Percentiles rank a stretch among this genome's conserved stretches.
These are phyloP conservation scores for Xylaria scruposa DNA, from an alignment of 495 filamentous ascomycete genomes.

Conservation along the genomic window DNA sequence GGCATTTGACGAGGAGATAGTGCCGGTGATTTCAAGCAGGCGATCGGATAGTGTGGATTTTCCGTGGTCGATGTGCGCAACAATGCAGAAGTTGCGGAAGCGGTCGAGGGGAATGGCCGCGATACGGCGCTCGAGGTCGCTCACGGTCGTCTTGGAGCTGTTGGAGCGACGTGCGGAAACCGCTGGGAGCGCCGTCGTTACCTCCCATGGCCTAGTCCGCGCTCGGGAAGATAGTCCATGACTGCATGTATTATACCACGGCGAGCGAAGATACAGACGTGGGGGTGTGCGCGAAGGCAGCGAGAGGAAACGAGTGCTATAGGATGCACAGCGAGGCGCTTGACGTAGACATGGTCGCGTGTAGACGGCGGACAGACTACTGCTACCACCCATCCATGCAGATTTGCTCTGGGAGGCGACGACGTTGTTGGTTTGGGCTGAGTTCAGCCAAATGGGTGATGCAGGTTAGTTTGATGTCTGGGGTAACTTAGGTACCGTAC, in stretches of 20 bases:
- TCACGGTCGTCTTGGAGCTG: constrained; percentile 30
- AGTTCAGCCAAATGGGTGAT: not conserved
- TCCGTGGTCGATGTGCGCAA: constrained; percentile 98
- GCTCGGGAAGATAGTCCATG: constrained; percentile 9
- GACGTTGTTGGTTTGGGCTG: constrained; percentile 18
- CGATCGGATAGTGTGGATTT: constrained; percentile 94
- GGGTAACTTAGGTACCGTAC: not conserved
- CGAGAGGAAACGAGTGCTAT: constrained; percentile 35
- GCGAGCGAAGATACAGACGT: not conserved
- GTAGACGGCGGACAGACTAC: constrained; percentile 31
- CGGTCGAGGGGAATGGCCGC: constrained; percentile 86
- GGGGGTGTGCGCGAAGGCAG: not conserved
- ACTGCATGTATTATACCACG: not conserved
- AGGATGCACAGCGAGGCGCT: constrained; percentile 47
- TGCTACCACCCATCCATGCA: constrained; percentile 43
- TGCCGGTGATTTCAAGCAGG: constrained; percentile 92
- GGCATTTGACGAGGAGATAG: constrained; percentile 75
- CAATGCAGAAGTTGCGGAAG: constrained; percentile 97
- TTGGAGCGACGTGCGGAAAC: not conserved
- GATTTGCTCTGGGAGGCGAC: constrained; percentile 24
- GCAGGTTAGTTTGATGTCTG: not conserved
- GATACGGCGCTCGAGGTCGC: constrained; percentile 80
- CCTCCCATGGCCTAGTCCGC: constrained; percentile 17
- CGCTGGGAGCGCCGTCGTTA: not conserved
- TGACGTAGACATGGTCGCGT: constrained; percentile 48